Base-by-base conservation (phyloP, 2,329 filamentous ascomycete species). In the Aspergillus sp. region DNA sequence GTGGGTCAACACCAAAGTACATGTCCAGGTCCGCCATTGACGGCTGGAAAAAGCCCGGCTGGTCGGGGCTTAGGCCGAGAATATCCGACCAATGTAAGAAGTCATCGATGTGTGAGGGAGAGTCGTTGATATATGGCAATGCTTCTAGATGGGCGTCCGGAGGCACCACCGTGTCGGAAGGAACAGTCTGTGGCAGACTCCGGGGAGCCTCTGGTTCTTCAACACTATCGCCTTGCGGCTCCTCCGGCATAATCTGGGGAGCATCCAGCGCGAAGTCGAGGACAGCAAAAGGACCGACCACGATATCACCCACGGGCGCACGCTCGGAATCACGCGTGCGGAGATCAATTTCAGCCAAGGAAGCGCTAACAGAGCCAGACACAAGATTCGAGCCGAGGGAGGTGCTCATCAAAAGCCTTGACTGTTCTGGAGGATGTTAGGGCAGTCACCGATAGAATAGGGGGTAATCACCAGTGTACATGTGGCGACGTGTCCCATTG, bases 11-110 rank as follows among this genome's bases (percentile, higher is more conserved):
- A 0, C 46, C 54, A n/a, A 57, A 31, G 8, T 57, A 57, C 31
- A 50, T 43, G 6, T 57, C 30, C 3, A 57, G 17, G 15, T 65
- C 56, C 28, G 67, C 55, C 7, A 62, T 60, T 1, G 63, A 64
- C 22, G 68, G 62, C 17, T 61, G 57, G 17, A 62, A 59, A 13
- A 66, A 54, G 4, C 64, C 64, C 8, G 64, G 53, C 46, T 68
- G 60, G 3, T 72, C 69, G n/a, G 68, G 69, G 6, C 68, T 68
- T 19, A 75, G 66, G 28, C 71, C 72, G 7, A 76, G 66, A 0
- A 76, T 58, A 51, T 76, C 73, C 1, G 74, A 72, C 73, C 73
- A 76, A 31, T 74, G 72, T 4, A 75, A 54, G 17, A 73, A 72
- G 52, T 74, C 73, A 23, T 74, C 69, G 48, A 74, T 68, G 22